Conservation (phyloP, 169 alveolate species). For the Babesia caballi region DNA sequence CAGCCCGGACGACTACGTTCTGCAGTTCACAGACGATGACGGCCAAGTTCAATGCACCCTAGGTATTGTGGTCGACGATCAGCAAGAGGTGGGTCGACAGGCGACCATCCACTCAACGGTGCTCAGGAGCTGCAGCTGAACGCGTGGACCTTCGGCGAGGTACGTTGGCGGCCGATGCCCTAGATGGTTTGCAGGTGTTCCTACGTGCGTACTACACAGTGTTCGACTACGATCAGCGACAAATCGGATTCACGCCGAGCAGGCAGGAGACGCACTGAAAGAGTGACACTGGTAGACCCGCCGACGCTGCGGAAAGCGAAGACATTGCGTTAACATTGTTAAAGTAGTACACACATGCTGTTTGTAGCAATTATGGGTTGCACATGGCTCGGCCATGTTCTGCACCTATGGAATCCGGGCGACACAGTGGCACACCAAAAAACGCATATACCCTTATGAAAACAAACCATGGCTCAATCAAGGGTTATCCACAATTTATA, state of each 20-base stretch:
- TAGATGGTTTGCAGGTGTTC: slow-evolving; percentile 47
- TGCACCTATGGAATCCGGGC: too few species aligned
- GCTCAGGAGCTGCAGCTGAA: slow-evolving; percentile 52
- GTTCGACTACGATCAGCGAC: slow-evolving; percentile 72
- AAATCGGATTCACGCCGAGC: slow-evolving; percentile 74
- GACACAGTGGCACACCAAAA: too few species aligned
- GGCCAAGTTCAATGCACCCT: slow-evolving; percentile 60
- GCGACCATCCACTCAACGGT: neutral
- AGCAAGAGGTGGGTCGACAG: slow-evolving; percentile 50
- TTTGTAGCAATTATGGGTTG: too few species aligned
- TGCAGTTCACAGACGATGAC: slow-evolving; percentile 48
- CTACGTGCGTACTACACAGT: slow-evolving; percentile 73
- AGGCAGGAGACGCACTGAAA: neutral
- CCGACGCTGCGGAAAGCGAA: too few species aligned
- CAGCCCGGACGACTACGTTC: slow-evolving; percentile 74
- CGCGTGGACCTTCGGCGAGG: slow-evolving; percentile 69
- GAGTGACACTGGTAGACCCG: too few species aligned
- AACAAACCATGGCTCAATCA: too few species aligned
- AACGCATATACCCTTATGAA: too few species aligned
- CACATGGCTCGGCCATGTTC: too few species aligned
- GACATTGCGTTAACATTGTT: too few species aligned
- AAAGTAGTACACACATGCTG: too few species aligned
- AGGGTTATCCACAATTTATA: too few species aligned
- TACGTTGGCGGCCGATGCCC: neutral
- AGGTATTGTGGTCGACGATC: slow-evolving; percentile 73